phyloP scores from a whole-genome alignment of 148 eudicot species.

The Chenopodium formosanum region DNA sequence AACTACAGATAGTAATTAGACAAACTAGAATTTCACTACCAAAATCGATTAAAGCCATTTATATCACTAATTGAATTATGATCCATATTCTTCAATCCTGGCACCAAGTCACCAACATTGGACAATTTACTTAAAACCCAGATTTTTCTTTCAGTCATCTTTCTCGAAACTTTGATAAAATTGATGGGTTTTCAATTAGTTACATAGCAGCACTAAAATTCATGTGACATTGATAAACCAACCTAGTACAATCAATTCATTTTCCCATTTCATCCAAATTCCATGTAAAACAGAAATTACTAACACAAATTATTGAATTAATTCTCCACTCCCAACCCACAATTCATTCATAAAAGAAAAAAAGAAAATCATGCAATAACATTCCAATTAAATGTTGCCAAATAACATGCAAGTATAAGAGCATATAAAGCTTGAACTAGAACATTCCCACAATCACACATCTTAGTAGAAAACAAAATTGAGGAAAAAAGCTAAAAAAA shows the following conservation, averaged over 20 bases:
- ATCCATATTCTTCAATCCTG: neutral
- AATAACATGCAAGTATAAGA: no score
- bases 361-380: neutral
- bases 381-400: neutral
- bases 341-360: no score
- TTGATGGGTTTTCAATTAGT: neutral
- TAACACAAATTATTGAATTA: neutral
- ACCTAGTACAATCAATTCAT: neutral
- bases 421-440: neutral
- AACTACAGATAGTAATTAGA: neutral
- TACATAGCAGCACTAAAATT: neutral
- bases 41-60: neutral
- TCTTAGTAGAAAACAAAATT: neutral
- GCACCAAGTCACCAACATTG: neutral
- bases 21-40: neutral
- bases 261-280: neutral
- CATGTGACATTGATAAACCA: neutral
- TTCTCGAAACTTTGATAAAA: neutral
- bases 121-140: neutral
- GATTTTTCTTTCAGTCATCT: neutral
- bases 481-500: neutral
- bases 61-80: neutral
- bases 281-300: neutral
- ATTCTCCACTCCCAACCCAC: neutral
- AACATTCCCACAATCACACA: no score